Conservation (phyloP, 148 eudicot species). For the Arctostaphylos glauca region DNA sequence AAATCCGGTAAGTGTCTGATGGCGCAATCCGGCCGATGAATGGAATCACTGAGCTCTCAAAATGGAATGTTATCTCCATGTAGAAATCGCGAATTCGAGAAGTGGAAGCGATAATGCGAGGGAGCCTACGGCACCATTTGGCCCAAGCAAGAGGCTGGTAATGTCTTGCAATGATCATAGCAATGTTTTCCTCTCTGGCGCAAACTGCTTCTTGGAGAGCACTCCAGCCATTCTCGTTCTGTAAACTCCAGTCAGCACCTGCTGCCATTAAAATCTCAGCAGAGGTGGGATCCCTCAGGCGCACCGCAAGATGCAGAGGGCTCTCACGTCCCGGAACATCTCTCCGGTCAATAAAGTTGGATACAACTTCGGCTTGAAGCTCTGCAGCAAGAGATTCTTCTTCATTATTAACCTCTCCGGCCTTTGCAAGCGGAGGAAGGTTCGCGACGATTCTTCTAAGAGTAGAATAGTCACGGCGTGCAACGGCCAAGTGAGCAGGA, state of each 20-base stretch:
- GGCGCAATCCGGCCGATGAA: conserved; percentile 91
- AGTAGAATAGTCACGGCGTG: conserved; percentile 53
- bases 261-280: conserved; percentile 85
- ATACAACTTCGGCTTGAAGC: conserved; percentile 71
- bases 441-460: conserved; percentile 42
- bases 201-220: conserved; percentile 97
- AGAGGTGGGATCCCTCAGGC: conserved; percentile 62
- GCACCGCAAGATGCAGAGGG: conserved; percentile 84
- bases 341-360: conserved; percentile 63
- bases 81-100: conserved; percentile 85
- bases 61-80: conserved; percentile 93
- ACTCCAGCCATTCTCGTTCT: conserved; percentile 92
- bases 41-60: conserved; percentile 95
- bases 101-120: conserved; percentile 81
- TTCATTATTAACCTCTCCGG: conserved; percentile 76
- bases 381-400: conserved; percentile 77
- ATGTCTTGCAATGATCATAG: conserved; percentile 84
- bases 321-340: conserved; percentile 95
- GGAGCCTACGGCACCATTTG: conserved; percentile 96
- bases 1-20: conserved; percentile 88
- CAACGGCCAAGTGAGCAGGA: conserved; percentile 74
- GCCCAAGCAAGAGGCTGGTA: conserved; percentile 97
- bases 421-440: conserved; percentile 73
- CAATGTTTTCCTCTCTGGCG: conserved; percentile 73
- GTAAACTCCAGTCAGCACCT: conserved; percentile 96